Conservation (phyloP, 108 stramenopile genomes). For the Nitzschia sp. region DNA sequence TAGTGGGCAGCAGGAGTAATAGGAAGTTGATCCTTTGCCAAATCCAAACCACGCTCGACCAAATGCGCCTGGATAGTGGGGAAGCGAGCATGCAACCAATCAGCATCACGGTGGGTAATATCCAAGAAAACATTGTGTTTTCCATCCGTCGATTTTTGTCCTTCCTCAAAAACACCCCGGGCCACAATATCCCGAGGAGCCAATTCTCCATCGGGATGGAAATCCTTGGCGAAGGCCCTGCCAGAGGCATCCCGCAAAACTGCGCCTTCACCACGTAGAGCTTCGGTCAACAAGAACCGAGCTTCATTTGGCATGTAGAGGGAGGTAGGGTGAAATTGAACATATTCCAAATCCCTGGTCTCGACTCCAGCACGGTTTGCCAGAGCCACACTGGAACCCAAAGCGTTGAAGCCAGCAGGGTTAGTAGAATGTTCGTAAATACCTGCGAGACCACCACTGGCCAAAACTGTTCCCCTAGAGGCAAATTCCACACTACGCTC, state of each 20-base stretch:
- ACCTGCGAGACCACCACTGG: slow-evolving; percentile 86
- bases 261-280: slow-evolving; percentile 91
- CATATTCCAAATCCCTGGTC: slow-evolving; percentile 88
- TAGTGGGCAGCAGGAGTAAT: slow-evolving; percentile 94
- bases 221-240: slow-evolving; percentile 78
- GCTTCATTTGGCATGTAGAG: slow-evolving; percentile 80
- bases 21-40: slow-evolving; percentile 76
- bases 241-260: slow-evolving; percentile 74
- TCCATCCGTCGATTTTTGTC: slow-evolving; percentile 43
- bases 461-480: slow-evolving; percentile 77
- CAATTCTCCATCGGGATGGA: slow-evolving; percentile 88
- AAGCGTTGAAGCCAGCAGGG: slow-evolving; percentile 86
- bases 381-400: slow-evolving; percentile 85
- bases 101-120: slow-evolving; percentile 80
- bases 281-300: slow-evolving; percentile 91
- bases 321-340: slow-evolving; percentile 95
- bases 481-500: slow-evolving; percentile 43
- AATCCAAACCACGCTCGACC: slow-evolving; percentile 59
- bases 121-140: slow-evolving; percentile 79
- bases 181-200: slow-evolving; percentile 94
- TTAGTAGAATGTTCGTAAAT: slow-evolving; percentile 95
- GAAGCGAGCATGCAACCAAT: slow-evolving; percentile 82
- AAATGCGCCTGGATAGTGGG: slow-evolving; percentile 80
- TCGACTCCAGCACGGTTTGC: slow-evolving; percentile 66
- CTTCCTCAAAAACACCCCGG: slow-evolving; percentile 80